Percentiles rank a stretch among this genome's conserved stretches.
These are phyloP conservation scores for Theobroma cacao DNA, from an alignment of 345 rosid species.

Conservation along the genomic window DNA sequence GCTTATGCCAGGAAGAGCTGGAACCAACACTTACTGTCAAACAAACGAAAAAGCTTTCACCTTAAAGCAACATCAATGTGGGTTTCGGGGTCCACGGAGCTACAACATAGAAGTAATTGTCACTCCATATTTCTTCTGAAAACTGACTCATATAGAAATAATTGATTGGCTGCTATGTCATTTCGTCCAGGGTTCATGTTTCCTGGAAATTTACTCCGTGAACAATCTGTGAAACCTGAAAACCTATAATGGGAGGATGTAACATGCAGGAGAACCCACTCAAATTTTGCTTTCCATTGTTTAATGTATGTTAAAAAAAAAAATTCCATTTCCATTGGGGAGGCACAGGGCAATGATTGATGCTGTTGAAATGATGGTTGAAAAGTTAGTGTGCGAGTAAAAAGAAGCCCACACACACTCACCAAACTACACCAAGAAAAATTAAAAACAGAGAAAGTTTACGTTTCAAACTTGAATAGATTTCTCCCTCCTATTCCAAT, in stretches of 20 bases:
- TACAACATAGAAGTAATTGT: not conserved
- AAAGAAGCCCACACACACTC: not conserved
- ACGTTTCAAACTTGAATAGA: not conserved
- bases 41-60: not conserved
- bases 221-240: not conserved
- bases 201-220: not conserved
- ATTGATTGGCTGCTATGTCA: not conserved
- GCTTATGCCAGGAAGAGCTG: not conserved
- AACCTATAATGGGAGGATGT: not conserved
- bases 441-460: not conserved
- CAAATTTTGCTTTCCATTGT: not conserved
- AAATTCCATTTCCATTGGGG: not conserved
- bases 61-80: not conserved
- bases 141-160: not conserved
- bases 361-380: not conserved
- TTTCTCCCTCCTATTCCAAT: not conserved
- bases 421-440: not conserved
- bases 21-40: not conserved
- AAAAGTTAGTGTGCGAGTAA: not conserved
- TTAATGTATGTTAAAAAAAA: not conserved
- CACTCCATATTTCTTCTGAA: not conserved
- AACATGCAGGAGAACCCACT: constrained; percentile 10
- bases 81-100: not conserved
- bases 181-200: not conserved
- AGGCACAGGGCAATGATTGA: not conserved